A percentile compares a stretch with the other conserved stretches of the same genome.
Evolutionary conservation across 331 rosid genomes (phyloP).

Genomic region (Saraca asoca): DNA sequence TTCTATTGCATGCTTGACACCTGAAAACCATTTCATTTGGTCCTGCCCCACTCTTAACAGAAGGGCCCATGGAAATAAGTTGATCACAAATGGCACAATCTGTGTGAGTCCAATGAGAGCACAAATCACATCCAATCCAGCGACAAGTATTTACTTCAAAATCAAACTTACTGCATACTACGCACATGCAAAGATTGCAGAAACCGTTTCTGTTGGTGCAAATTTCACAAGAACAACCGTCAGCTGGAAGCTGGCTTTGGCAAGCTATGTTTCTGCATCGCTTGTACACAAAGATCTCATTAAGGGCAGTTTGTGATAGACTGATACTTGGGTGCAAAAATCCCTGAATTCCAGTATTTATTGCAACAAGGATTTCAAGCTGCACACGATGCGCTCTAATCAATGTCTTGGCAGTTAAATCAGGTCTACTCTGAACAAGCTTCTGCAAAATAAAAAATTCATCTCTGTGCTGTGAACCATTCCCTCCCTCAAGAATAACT

Average conservation of each 20-base stretch:
- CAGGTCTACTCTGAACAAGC: slow-evolving; percentile 81
- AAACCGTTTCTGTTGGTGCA: slow-evolving; percentile 87
- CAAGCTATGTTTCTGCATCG: slow-evolving; percentile 97
- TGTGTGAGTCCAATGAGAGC: slow-evolving; percentile 99
- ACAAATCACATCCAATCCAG: slow-evolving; percentile 98
- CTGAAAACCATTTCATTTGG: slow-evolving; percentile 91
- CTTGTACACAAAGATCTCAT: slow-evolving; percentile 87
- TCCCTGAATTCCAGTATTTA: slow-evolving; percentile 93
- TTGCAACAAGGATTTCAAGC: slow-evolving; percentile 94
- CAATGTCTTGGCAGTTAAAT: slow-evolving; percentile 86
- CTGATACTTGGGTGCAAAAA: slow-evolving; percentile 90
- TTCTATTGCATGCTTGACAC: slow-evolving; percentile 92
- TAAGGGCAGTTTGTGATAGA: slow-evolving; percentile 79
- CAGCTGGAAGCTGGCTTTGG: slow-evolving; percentile 91
- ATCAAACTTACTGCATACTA: slow-evolving; percentile 93
- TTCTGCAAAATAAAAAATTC: slow-evolving; percentile 86
- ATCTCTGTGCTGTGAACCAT: slow-evolving; percentile 83
- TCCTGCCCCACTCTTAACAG: slow-evolving; percentile 75
- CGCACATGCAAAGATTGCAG: slow-evolving; percentile 99
- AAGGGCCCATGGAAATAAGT: slow-evolving; percentile 78
- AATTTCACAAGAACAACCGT: slow-evolving; percentile 89
- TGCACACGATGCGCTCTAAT: slow-evolving; percentile 84
- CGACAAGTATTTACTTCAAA: slow-evolving; percentile 98
- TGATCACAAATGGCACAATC: slow-evolving; percentile 97
- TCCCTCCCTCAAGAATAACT: slow-evolving; percentile 86